Conservation (phyloP, 2,329 filamentous ascomycete species). For the Aspergillus brunneoviolaceus region DNA sequence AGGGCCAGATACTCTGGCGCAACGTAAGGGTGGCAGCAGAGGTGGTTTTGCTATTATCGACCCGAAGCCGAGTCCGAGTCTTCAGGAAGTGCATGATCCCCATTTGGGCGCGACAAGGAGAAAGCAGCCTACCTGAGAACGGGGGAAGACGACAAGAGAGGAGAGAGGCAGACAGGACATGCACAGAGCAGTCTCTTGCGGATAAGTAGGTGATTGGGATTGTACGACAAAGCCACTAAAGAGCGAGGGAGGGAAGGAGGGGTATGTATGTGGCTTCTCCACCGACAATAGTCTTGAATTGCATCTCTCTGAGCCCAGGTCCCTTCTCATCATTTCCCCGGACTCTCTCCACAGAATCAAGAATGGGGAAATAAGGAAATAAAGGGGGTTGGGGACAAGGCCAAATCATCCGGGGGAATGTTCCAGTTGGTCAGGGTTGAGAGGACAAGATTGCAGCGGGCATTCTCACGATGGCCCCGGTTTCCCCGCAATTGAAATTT, state of each 20-base stretch:
- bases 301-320: neutral
- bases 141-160: neutral
- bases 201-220: neutral
- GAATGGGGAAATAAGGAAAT: too few relatives aligned
- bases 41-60: conserved; percentile 39
- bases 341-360: too few relatives aligned
- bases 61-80: conserved; percentile 32
- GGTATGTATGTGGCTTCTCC: neutral
- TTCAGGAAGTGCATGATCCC: conserved; percentile 30
- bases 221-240: neutral
- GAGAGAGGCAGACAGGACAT: neutral
- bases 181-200: neutral
- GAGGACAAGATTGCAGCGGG: too few relatives aligned
- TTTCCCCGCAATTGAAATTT: too few relatives aligned
- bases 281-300: too few relatives aligned
- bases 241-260: neutral
- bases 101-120: conserved; percentile 21
- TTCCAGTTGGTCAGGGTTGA: too few relatives aligned
- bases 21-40: conserved; percentile 45
- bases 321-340: neutral
- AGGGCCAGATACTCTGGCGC: conserved; percentile 45
- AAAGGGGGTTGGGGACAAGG: too few relatives aligned
- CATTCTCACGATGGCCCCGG: too few relatives aligned
- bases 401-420: too few relatives aligned
- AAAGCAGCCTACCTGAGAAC: neutral